Conservation (phyloP, 371 early-diverging fungal genomes). For the Mortierella sp. region DNA sequence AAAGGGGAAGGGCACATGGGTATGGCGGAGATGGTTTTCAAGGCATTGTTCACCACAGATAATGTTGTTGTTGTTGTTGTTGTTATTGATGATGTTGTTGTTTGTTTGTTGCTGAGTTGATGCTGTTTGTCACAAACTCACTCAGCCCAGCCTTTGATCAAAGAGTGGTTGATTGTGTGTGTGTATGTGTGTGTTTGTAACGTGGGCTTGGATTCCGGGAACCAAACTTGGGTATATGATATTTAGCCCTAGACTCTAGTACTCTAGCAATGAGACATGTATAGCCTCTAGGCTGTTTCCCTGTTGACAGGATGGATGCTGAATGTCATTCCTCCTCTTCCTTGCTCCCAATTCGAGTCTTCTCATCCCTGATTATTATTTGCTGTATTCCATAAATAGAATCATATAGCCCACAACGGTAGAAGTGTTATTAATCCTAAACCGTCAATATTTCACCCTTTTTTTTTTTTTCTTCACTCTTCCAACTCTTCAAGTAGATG, state of each 20-base stretch:
- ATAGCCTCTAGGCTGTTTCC: background rate
- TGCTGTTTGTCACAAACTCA: background rate
- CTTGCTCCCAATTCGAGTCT: too few relatives aligned
- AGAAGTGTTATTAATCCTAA: background rate
- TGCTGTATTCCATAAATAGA: constrained; percentile 4
- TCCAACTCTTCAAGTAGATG: too few relatives aligned
- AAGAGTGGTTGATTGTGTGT: too few relatives aligned
- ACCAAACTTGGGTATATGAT: too few relatives aligned
- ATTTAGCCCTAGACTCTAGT: too few relatives aligned
- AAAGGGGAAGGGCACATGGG: background rate
- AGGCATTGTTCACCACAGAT: background rate
- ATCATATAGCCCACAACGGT: background rate
- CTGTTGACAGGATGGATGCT: background rate
- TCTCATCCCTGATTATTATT: background rate
- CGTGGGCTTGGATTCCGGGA: too few relatives aligned
- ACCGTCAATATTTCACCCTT: background rate
- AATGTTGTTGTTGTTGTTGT: background rate
- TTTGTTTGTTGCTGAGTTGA: background rate
- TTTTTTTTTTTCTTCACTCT: background rate
- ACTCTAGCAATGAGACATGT: background rate
- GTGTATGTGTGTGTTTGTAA: too few relatives aligned
- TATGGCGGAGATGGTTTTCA: background rate
- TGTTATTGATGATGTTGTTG: background rate
- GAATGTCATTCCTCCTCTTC: constrained; percentile 1
- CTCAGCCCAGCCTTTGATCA: background rate